phyloP scores from a whole-genome alignment of 139 green algal genomes.

The Microglena sp. region DNA sequence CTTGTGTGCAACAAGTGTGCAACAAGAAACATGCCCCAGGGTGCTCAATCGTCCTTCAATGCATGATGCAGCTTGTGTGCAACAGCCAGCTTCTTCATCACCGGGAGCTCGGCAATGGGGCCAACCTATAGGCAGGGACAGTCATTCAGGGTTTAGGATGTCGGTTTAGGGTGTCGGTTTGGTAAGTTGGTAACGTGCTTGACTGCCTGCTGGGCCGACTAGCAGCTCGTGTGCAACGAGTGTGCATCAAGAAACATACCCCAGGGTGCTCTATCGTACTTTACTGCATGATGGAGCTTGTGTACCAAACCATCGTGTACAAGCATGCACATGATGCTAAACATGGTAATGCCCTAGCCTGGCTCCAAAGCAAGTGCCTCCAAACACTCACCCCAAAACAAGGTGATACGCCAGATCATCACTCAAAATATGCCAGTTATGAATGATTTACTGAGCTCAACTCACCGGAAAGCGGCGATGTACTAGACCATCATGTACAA shows the following conservation, averaged over 20 bases:
- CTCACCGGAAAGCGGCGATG: slow-evolving; percentile 44
- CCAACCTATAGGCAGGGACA: too few relatives aligned
- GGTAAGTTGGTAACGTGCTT: too few relatives aligned
- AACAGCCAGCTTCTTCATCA: slow-evolving; percentile 73
- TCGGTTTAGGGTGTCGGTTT: too few relatives aligned
- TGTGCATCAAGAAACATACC: slow-evolving; percentile 82
- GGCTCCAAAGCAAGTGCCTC: slow-evolving; percentile 73
- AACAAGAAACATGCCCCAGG: slow-evolving; percentile 90
- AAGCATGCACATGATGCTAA: slow-evolving; percentile 88
- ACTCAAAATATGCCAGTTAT: too few relatives aligned
- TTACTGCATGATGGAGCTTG: slow-evolving; percentile 88
- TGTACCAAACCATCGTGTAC: slow-evolving; percentile 94
- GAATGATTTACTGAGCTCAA: too few relatives aligned
- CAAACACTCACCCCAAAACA: too few relatives aligned
- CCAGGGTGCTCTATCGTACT: slow-evolving; percentile 87
- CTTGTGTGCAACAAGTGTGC: neutral
- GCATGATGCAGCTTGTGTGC: slow-evolving; percentile 93
- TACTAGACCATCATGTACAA: slow-evolving; percentile 95
- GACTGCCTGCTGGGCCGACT: too few relatives aligned
- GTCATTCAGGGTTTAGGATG: too few relatives aligned
- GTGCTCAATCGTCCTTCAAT: slow-evolving; percentile 86
- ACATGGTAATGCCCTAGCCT: slow-evolving; percentile 94
- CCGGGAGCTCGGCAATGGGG: slow-evolving; percentile 80
- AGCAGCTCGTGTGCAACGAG: too few relatives aligned
- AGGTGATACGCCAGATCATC: too few relatives aligned